Evolutionary conservation across 2,329 filamentous ascomycete genomes (phyloP).

Genomic region (Penicillium olsonii): DNA sequence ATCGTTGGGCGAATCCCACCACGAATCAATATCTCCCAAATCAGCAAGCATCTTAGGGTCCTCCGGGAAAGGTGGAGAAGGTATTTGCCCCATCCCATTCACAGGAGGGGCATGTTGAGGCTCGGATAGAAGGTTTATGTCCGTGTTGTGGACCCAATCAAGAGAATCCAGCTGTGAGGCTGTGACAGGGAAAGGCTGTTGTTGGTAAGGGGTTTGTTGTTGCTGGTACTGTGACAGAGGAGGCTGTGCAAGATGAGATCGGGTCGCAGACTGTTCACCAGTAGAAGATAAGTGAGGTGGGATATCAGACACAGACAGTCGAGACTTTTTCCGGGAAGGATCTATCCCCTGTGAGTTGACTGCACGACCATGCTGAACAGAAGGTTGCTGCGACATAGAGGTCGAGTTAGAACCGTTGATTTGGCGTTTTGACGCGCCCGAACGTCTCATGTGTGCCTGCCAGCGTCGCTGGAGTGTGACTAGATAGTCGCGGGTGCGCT

Average conservation of each 20-base stretch:
- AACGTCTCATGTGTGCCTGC: slow-evolving; percentile 39
- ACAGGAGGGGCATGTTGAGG: slow-evolving; percentile 13
- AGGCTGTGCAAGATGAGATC: slow-evolving; percentile 8
- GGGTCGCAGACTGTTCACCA: slow-evolving; percentile 5
- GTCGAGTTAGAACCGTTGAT: slow-evolving; percentile 25
- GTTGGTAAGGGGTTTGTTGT: slow-evolving; percentile 4
- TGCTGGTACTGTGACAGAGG: slow-evolving; percentile 2
- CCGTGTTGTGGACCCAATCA: slow-evolving; percentile 33
- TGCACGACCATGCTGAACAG: slow-evolving; percentile 10
- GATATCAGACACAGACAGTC: slow-evolving; percentile 10
- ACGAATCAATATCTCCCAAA: slow-evolving; percentile 32
- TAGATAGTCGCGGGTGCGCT: slow-evolving; percentile 42
- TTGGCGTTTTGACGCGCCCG: slow-evolving; percentile 33
- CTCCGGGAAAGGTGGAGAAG: slow-evolving; percentile 14
- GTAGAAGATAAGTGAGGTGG: not conserved
- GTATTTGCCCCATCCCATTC: slow-evolving; percentile 6
- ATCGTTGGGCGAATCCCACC: slow-evolving; percentile 32
- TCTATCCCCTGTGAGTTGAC: slow-evolving; percentile 5
- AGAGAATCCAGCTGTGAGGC: slow-evolving; percentile 23
- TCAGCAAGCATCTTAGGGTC: slow-evolving; percentile 22
- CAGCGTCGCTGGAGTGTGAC: slow-evolving; percentile 42
- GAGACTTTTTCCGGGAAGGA: slow-evolving; percentile 27
- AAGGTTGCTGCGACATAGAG: slow-evolving; percentile 9
- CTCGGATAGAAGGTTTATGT: slow-evolving; percentile 28
- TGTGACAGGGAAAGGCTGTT: slow-evolving; percentile 11